Conservation (phyloP, 2,329 filamentous ascomycete species). For the Cucurbitaria berberidis region DNA sequence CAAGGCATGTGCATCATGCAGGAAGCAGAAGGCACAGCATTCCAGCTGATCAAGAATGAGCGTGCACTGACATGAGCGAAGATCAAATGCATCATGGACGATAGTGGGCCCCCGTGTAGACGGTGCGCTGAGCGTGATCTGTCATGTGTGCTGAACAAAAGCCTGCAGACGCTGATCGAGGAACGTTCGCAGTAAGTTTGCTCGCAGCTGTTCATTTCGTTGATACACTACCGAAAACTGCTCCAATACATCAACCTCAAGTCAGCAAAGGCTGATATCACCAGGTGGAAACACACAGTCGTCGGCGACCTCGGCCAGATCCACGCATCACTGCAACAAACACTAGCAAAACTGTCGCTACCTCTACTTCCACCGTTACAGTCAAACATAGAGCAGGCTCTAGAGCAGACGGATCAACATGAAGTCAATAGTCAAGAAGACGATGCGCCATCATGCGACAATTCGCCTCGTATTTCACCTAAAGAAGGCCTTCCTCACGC, state of each 20-base stretch:
- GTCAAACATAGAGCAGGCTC: conserved; percentile 16
- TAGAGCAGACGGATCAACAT: conserved; percentile 30
- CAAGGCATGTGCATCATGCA: conserved; percentile 59
- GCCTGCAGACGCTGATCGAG: conserved; percentile 56
- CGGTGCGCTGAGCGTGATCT: conserved; percentile 58
- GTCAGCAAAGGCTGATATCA: neutral
- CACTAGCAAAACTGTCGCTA: conserved; percentile 48
- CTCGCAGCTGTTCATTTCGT: too few species aligned
- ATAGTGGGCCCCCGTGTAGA: conserved; percentile 56
- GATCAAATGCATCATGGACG: conserved; percentile 61
- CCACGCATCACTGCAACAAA: conserved; percentile 50
- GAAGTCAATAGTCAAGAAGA: conserved; percentile 48
- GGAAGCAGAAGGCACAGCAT: conserved; percentile 55
- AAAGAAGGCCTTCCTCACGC: conserved; percentile 35
- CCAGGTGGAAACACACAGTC: conserved; percentile 35
- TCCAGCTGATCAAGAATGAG: neutral
- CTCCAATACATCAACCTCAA: too few species aligned
- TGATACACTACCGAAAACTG: too few species aligned
- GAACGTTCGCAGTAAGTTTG: conserved; percentile 47
- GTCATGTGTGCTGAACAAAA: conserved; percentile 61
- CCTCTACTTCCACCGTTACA: conserved; percentile 48
- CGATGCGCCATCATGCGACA: conserved; percentile 38
- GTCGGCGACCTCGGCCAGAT: conserved; percentile 37
- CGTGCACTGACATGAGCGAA: conserved; percentile 11
- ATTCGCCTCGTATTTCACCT: conserved; percentile 38